Evolutionary conservation across 306 rosid species (phyloP).

Genomic region (Dalbergia cultrata): DNA sequence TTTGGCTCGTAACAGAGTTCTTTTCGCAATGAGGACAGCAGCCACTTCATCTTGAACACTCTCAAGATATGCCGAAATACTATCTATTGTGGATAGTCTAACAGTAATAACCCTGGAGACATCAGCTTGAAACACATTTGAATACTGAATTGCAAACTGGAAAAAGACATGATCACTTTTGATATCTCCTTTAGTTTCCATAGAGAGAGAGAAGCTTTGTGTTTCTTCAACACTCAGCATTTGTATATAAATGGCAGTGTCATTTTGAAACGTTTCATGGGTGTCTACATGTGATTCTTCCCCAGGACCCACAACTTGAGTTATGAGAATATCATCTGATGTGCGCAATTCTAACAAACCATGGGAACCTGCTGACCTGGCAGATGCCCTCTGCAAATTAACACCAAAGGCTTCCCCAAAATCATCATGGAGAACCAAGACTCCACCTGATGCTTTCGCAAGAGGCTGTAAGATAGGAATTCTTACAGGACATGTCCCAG

Average conservation of each 20-base stretch:
- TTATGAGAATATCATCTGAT: constrained; percentile 82
- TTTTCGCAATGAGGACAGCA: constrained; percentile 86
- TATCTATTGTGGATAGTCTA: constrained; percentile 81
- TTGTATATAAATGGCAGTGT: constrained; percentile 79
- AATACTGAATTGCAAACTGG: constrained; percentile 57
- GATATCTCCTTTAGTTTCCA: constrained; percentile 84
- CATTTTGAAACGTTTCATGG: constrained; percentile 74
- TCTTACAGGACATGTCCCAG: constrained; percentile 98
- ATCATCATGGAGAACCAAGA: constrained; percentile 95
- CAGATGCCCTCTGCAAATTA: constrained; percentile 94
- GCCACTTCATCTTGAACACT: constrained; percentile 92
- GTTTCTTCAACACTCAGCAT: constrained; percentile 95
- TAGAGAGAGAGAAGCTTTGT: constrained; percentile 82
- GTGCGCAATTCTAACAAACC: constrained; percentile 87
- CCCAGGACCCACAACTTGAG: constrained; percentile 95
- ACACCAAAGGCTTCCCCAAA: constrained; percentile 99
- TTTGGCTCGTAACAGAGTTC: constrained; percentile 81
- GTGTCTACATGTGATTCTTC: constrained; percentile 91
- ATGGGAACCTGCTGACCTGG: constrained; percentile 92
- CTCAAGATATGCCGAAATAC: constrained; percentile 80
- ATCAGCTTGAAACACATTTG: constrained; percentile 56
- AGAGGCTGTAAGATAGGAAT: constrained; percentile 96
- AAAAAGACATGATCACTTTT: constrained; percentile 52
- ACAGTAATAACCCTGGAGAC: constrained; percentile 84
- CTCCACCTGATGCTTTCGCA: constrained; percentile 96